Base-by-base conservation (phyloP, 2,329 filamentous ascomycete genomes). In the Xylariaceae sp. region DNA sequence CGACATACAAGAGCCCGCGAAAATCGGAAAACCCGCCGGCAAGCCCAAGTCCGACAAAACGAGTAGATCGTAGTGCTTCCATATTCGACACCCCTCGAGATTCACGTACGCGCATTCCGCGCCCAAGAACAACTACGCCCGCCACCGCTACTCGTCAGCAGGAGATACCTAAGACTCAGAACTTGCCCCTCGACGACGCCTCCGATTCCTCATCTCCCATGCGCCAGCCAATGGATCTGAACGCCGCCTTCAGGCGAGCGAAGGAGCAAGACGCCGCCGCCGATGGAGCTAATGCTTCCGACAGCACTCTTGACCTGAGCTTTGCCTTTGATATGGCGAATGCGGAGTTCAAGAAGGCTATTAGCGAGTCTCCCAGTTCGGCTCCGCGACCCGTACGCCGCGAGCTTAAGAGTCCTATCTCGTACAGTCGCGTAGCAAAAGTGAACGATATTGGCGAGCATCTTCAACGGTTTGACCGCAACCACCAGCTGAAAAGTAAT, bases 331-430 rank as follows among this genome's bases (percentile, higher is more conserved):
- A 66, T 23, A 69, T 70, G 63, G 70, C 69, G 5, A 69, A 61
- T 37, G 65, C 63, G 5, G 68, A 70, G 55, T 62, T 66, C 50
- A 63, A 72, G 39, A 63, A 44, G 54, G 58, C 62, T 55, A 68
- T 69, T 45, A 66, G 70, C 55, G 70, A 67, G 4, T 72, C 70
- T 15, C 70, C 70, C 58, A 72, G 70, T 65, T 69, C 69, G 15
- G 70, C 70, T 15, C 70, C 70, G 37, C 69, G 70, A 51, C 58
- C 63, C 11, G 65, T 63, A 30, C 61, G 65, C 51, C 66, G 65
- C 50, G 64, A 68, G n/a, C 65, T 63, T 8, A 59, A 62, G 47
- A 62, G 53, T 49, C 45, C 54, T 13, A 48, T 62, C n/a, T 57
- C 54, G 39, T 63, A 55, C 39, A 57, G 55, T 15, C 42, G 51